Evolutionary conservation across 441 rosid genomes (phyloP).

Genomic region (Brassica balearica): DNA sequence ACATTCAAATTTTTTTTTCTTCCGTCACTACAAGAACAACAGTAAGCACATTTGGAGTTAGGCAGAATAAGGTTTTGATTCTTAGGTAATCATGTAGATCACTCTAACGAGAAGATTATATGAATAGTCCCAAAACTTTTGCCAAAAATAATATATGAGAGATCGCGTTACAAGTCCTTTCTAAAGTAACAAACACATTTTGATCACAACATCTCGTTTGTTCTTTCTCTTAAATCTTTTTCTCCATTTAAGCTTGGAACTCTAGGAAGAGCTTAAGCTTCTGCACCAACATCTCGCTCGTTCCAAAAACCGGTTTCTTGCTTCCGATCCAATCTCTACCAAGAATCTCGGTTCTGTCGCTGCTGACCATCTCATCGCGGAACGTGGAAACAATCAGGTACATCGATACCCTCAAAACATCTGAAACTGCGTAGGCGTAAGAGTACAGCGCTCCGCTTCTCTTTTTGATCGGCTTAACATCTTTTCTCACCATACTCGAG

Average conservation of each 20-base stretch:
- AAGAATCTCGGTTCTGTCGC: constrained; percentile 68
- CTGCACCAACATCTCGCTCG: constrained; percentile 65
- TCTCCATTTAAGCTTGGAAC: constrained; percentile 53
- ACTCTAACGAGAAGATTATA: constrained; percentile 1
- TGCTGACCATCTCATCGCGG: constrained; percentile 72
- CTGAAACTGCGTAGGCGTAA: constrained; percentile 74
- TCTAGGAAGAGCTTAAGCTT: constrained; percentile 78
- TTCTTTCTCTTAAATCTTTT: neutral
- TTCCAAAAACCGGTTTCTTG: constrained; percentile 67
- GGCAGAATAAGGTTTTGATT: neutral
- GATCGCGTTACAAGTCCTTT: constrained; percentile 20
- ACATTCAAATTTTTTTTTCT: neutral
- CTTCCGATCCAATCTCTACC: constrained; percentile 78
- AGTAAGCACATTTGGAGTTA: neutral
- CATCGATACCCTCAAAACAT: constrained; percentile 75
- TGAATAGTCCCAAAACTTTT: constrained; percentile 19
- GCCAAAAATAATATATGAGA: constrained; percentile 36
- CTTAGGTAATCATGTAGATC: neutral
- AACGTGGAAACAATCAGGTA: constrained; percentile 70
- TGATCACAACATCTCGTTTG: neutral
- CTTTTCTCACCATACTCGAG: constrained; percentile 61
- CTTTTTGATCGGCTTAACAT: constrained; percentile 57
- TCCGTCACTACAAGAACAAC: too few relatives aligned
- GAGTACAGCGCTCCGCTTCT: constrained; percentile 58
- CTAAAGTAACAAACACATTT: constrained; percentile 6